Conservation (phyloP, 2,329 filamentous ascomycete genomes). For the Phialophora chinensis region DNA sequence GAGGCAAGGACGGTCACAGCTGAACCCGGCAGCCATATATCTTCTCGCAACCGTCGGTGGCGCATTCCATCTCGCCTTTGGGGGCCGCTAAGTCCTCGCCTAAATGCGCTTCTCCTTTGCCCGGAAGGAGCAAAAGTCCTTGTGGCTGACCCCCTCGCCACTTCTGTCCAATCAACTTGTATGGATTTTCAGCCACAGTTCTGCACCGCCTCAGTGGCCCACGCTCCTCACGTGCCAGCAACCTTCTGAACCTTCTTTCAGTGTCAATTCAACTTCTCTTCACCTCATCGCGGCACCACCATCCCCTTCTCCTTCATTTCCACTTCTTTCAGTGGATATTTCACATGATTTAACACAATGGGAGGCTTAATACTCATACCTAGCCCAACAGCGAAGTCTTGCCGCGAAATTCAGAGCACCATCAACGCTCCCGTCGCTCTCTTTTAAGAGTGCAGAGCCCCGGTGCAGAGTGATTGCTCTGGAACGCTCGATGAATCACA, state of each 20-base stretch:
- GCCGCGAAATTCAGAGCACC: no score
- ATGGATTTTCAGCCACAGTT: neutral
- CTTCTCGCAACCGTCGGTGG: neutral
- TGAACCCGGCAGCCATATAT: neutral
- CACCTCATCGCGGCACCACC: neutral
- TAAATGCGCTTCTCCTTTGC: neutral
- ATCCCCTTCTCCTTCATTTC: neutral
- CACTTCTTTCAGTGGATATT: neutral
- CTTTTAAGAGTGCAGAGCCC: no score
- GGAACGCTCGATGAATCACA: neutral
- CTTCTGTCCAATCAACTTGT: neutral
- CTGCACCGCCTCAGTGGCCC: neutral
- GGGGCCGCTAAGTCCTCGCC: neutral
- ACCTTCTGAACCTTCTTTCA: neutral
- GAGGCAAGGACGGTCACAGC: neutral
- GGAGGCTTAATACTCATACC: neutral
- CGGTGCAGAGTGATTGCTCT: neutral
- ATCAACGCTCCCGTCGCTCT: neutral
- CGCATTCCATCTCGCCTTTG: neutral
- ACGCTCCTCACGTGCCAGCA: neutral
- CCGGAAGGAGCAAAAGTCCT: neutral
- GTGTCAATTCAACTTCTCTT: neutral
- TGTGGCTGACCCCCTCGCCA: neutral
- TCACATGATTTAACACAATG: neutral
- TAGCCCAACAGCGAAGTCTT: neutral